Conservation (phyloP, 2,329 filamentous ascomycete genomes). For the Periconia sp. region DNA sequence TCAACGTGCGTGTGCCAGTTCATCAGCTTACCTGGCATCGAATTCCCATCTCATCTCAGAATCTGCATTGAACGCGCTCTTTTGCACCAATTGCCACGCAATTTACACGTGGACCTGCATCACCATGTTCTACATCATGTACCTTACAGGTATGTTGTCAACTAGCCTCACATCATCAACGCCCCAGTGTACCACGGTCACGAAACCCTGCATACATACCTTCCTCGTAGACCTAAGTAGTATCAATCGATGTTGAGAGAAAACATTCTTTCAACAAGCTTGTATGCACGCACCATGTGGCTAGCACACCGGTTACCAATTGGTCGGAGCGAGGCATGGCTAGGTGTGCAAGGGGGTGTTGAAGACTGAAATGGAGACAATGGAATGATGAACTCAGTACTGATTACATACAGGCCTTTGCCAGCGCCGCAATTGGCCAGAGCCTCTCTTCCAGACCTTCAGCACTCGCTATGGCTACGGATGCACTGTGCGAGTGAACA, state of each 20-base stretch:
- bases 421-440: slow-evolving; percentile 89
- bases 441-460: slow-evolving; percentile 86
- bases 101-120: slow-evolving; percentile 20
- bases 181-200: slow-evolving; percentile 9
- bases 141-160: slow-evolving; percentile 44
- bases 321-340: slow-evolving; percentile 5
- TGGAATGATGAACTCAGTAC: background rate
- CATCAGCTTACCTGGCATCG: slow-evolving; percentile 25
- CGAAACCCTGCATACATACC: slow-evolving; percentile 9
- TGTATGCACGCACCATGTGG: slow-evolving; percentile 7
- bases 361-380: background rate
- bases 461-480: slow-evolving; percentile 74
- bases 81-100: slow-evolving; percentile 26
- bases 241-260: slow-evolving; percentile 15
- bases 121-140: slow-evolving; percentile 49
- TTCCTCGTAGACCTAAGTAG: background rate
- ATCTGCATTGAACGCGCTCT: slow-evolving; percentile 26
- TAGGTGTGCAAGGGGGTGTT: background rate
- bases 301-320: slow-evolving; percentile 17
- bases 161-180: slow-evolving; percentile 9
- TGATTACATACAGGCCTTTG: slow-evolving; percentile 71
- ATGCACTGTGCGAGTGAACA: slow-evolving; percentile 92
- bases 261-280: background rate
- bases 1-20: slow-evolving; percentile 39
- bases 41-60: slow-evolving; percentile 24